Evolutionary conservation across 2,329 filamentous ascomycete species (phyloP).

Genomic region (Alternaria viburni): DNA sequence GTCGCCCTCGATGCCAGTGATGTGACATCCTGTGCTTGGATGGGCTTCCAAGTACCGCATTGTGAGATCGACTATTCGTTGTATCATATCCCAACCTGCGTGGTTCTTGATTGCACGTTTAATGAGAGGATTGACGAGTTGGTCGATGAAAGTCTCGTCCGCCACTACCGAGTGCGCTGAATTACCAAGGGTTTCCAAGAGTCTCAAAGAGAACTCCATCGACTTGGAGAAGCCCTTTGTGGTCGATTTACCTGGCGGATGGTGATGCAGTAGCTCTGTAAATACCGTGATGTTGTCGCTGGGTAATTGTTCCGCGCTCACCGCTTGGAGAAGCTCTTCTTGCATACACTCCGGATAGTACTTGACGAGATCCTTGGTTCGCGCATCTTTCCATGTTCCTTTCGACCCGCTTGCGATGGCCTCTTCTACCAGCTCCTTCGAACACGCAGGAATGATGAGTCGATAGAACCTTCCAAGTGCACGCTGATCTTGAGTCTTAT

Average conservation of each 20-base stretch:
- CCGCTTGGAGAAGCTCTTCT: conserved; percentile 11
- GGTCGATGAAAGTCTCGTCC: conserved; percentile 14
- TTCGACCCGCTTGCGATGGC: conserved; percentile 6
- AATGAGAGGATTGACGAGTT: conserved; percentile 30
- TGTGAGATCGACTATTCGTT: conserved; percentile 25
- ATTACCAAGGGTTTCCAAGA: conserved; percentile 19
- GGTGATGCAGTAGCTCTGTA: conserved; percentile 11
- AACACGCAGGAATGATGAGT: conserved; percentile 30
- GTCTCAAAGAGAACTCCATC: conserved; percentile 34
- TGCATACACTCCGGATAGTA: conserved; percentile 26
- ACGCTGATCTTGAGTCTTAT: conserved; percentile 23
- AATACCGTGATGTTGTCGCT: conserved; percentile 5
- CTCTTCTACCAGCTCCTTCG: conserved; percentile 18
- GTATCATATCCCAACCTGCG: conserved; percentile 14
- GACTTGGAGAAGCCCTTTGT: conserved; percentile 28
- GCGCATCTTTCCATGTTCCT: conserved; percentile 9
- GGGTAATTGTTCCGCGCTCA: conserved; percentile 3
- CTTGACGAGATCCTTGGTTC: conserved; percentile 11
- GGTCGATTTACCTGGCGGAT: conserved; percentile 9
- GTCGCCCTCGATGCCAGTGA: conserved; percentile 9
- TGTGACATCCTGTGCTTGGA: conserved; percentile 6
- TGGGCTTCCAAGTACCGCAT: conserved; percentile 24
- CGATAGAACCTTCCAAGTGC: conserved; percentile 26
- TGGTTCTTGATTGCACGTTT: conserved; percentile 27
- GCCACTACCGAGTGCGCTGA: conserved; percentile 3